Conservation (phyloP, 352 stramenopile species). For the Plasmopara halstedii region DNA sequence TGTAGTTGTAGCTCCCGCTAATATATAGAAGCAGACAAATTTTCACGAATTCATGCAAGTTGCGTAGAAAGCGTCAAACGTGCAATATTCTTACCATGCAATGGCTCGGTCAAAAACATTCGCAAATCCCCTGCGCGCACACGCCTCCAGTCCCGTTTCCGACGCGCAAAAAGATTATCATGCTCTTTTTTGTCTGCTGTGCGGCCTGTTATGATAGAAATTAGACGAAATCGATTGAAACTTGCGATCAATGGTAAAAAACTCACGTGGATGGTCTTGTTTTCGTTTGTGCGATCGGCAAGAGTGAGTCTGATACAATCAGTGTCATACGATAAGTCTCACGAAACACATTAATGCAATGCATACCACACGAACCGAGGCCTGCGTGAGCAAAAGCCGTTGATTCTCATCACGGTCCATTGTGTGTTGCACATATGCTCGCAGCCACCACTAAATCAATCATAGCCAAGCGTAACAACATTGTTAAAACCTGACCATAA, state of each 20-base stretch:
- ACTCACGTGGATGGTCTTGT: slow-evolving; percentile 53
- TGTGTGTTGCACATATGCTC: slow-evolving; percentile 62
- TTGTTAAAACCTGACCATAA: not conserved
- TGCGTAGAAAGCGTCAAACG: too few species aligned
- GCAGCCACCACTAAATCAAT: slow-evolving; percentile 57
- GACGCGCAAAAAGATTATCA: slow-evolving; percentile 65
- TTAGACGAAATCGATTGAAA: not conserved
- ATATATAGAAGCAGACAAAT: slow-evolving; percentile 18
- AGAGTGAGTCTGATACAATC: slow-evolving; percentile 27
- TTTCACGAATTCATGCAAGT: too few species aligned
- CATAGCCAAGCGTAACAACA: slow-evolving; percentile 1
- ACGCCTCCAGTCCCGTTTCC: slow-evolving; percentile 67
- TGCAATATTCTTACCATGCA: slow-evolving; percentile 49
- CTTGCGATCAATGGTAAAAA: not conserved
- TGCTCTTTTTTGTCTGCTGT: slow-evolving; percentile 68
- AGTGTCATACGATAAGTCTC: not conserved
- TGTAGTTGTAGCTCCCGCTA: slow-evolving; percentile 56
- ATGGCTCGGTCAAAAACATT: slow-evolving; percentile 65
- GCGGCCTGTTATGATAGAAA: slow-evolving; percentile 25
- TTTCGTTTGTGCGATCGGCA: slow-evolving; percentile 67
- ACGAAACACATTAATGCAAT: not conserved
- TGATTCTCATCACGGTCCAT: slow-evolving; percentile 53
- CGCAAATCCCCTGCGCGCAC: slow-evolving; percentile 55
- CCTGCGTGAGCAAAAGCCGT: slow-evolving; percentile 36
- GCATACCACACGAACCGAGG: slow-evolving; percentile 16